Evolutionary conservation across 1,139 yeast species (phyloP).

Genomic region (Blastobotrys petasosporus): DNA sequence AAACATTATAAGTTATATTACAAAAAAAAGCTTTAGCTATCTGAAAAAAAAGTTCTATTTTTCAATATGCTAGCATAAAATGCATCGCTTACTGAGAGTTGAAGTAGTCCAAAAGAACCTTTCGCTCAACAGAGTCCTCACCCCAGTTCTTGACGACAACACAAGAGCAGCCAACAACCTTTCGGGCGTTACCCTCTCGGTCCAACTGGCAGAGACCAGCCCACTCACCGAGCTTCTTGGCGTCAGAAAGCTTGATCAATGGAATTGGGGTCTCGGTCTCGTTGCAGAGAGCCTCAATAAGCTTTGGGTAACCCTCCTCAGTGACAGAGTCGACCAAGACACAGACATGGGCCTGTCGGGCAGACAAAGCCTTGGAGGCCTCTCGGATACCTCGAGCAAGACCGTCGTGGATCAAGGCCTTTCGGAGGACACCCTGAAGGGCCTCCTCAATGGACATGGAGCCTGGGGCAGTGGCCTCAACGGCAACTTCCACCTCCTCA

Average conservation of each 20-base stretch:
- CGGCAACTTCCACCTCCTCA: slow-evolving; percentile 83
- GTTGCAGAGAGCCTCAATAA: slow-evolving; percentile 98
- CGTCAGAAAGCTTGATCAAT: slow-evolving; percentile 98
- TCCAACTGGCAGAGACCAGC: slow-evolving; percentile 99
- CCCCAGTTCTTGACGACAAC: slow-evolving; percentile 99
- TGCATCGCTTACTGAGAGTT: slow-evolving; percentile 59
- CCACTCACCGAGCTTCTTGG: slow-evolving; percentile 99
- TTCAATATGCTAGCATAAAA: too few species aligned
- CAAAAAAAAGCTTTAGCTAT: background rate
- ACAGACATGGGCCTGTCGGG: slow-evolving; percentile 97
- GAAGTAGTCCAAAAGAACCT: slow-evolving; percentile 94
- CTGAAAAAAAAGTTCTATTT: background rate
- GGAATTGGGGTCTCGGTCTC: slow-evolving; percentile 97
- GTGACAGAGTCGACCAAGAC: slow-evolving; percentile 98
- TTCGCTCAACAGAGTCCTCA: slow-evolving; percentile 98
- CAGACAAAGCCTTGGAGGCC: slow-evolving; percentile 92
- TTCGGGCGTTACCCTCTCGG: slow-evolving; percentile 99
- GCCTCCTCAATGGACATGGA: slow-evolving; percentile 98
- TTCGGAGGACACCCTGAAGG: slow-evolving; percentile 96
- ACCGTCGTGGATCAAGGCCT: slow-evolving; percentile 98
- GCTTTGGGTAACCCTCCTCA: slow-evolving; percentile 94
- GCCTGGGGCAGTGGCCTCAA: slow-evolving; percentile 64
- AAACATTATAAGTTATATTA: background rate
- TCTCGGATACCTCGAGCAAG: slow-evolving; percentile 99
- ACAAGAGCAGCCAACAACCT: slow-evolving; percentile 99